Evolutionary conservation across 768 basidiomycete genomes (phyloP).

Genomic region (button mushroom (Agaricus bisporus)): DNA sequence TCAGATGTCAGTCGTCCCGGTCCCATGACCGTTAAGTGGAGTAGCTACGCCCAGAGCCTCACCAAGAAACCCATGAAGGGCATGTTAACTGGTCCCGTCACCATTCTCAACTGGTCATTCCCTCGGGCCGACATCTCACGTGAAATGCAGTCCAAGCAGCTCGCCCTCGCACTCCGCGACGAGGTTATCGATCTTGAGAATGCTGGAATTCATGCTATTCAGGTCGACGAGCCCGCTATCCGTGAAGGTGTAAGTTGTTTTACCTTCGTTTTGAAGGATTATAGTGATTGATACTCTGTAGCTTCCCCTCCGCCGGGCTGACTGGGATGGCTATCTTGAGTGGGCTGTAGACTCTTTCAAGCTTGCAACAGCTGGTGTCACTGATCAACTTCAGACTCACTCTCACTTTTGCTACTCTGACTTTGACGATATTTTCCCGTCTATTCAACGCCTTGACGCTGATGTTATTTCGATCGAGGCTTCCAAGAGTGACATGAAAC

Average conservation of each 20-base stretch:
- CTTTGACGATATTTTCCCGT: conserved; percentile 98
- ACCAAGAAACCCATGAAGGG: conserved; percentile 97
- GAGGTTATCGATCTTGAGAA: conserved; percentile 97
- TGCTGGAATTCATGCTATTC: conserved; percentile 95
- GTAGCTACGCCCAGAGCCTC: conserved; percentile 91
- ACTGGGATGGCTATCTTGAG: conserved; percentile 94
- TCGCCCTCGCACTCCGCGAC: conserved; percentile 95
- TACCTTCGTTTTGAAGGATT: background rate
- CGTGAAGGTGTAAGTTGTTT: conserved; percentile 81
- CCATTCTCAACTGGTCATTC: conserved; percentile 99
- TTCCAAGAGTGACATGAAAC: conserved; percentile 98
- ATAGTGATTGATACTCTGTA: conserved; percentile 22
- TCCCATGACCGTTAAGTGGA: conserved; percentile 97
- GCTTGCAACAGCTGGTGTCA: conserved; percentile 93
- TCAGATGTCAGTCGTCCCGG: conserved; percentile 91
- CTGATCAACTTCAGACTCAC: conserved; percentile 91
- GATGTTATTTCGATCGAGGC: conserved; percentile 99
- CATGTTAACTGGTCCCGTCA: conserved; percentile 97
- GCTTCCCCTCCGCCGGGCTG: conserved; percentile 91
- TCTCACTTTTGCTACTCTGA: conserved; percentile 99
- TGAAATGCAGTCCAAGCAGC: conserved; percentile 96
- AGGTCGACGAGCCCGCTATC: conserved; percentile 99
- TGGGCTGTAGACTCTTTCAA: conserved; percentile 99
- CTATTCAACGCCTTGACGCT: conserved; percentile 93
- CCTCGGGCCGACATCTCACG: conserved; percentile 96